These are phyloP conservation scores for Magnolia officinalis DNA, from an alignment of 164 flowering plant genomes.

Conservation along the genomic window DNA sequence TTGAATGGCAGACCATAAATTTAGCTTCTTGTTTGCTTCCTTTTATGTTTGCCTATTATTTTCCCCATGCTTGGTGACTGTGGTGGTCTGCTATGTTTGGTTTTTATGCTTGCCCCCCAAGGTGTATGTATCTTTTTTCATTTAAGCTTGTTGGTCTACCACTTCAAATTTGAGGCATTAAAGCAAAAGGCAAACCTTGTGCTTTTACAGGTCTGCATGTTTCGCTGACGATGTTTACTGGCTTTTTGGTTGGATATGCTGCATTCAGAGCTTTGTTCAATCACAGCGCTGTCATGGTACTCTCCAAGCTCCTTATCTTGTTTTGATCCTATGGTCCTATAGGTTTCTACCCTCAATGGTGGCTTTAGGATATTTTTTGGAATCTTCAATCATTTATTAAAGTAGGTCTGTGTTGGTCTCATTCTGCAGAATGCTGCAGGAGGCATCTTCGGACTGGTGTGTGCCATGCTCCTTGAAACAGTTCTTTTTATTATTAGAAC, in stretches of 20 bases:
- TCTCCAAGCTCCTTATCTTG: background rate
- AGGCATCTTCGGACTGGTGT: constrained; percentile 80
- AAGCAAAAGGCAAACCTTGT: background rate
- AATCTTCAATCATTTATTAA: background rate
- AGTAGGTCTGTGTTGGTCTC: background rate
- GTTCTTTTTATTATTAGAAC: constrained; percentile 73
- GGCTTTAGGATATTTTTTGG: background rate
- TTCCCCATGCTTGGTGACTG: no score
- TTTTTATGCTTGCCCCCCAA: no score
- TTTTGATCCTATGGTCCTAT: background rate
- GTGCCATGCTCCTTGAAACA: constrained; percentile 83
- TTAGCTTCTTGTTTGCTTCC: no score
- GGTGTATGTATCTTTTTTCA: no score
- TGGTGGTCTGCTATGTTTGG: no score
- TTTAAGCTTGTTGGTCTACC: no score
- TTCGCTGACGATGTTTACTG: constrained; percentile 75
- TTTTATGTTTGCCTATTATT: no score
- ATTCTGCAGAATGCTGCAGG: constrained; percentile 79
- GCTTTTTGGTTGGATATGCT: constrained; percentile 81
- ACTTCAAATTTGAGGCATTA: background rate
- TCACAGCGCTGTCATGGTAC: constrained; percentile 74
- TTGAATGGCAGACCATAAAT: no score
- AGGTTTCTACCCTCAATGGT: background rate
- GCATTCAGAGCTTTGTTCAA: constrained; percentile 82
- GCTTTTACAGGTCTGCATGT: constrained; percentile 74